A percentile compares a stretch with the other conserved stretches of the same genome.
Conservation (phyloP, 1,284 basidiomycete species). For the Cutaneotrichosporon sp. region DNA sequence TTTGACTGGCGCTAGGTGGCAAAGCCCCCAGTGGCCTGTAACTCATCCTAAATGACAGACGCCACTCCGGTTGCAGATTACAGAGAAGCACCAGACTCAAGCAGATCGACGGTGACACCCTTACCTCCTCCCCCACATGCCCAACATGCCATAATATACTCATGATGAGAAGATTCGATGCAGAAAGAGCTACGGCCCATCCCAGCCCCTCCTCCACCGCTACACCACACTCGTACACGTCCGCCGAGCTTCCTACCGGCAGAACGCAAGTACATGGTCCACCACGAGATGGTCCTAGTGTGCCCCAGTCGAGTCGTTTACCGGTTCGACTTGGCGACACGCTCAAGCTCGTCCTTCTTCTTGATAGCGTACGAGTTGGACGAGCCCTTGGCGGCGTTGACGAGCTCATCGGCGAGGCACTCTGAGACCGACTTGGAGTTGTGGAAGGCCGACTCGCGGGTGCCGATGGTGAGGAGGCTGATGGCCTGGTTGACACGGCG, state of each 20-base stretch:
- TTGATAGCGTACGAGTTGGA: conserved; percentile 99
- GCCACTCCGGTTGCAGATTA: too few relatives aligned
- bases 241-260: conserved; percentile 20
- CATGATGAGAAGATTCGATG: conserved; percentile 26
- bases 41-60: too few relatives aligned
- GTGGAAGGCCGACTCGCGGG: conserved; percentile 99
- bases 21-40: too few relatives aligned
- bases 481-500: conserved; percentile 98
- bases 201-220: conserved; percentile 24
- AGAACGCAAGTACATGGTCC: conserved; percentile 8
- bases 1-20: too few relatives aligned
- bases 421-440: conserved; percentile 99
- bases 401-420: conserved; percentile 98
- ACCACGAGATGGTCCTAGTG: not conserved
- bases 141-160: not conserved
- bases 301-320: conserved; percentile 56
- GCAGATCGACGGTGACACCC: not conserved
- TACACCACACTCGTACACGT: conserved; percentile 31
- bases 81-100: not conserved
- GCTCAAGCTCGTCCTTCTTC: conserved; percentile 78
- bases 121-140: too few relatives aligned
- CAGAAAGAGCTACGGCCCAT: conserved; percentile 29
- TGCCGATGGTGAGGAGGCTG: conserved; percentile 91
- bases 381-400: conserved; percentile 99
- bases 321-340: conserved; percentile 99